phyloP scores from a whole-genome alignment of 2,329 filamentous ascomycete species.

The Calonectria naviculata region DNA sequence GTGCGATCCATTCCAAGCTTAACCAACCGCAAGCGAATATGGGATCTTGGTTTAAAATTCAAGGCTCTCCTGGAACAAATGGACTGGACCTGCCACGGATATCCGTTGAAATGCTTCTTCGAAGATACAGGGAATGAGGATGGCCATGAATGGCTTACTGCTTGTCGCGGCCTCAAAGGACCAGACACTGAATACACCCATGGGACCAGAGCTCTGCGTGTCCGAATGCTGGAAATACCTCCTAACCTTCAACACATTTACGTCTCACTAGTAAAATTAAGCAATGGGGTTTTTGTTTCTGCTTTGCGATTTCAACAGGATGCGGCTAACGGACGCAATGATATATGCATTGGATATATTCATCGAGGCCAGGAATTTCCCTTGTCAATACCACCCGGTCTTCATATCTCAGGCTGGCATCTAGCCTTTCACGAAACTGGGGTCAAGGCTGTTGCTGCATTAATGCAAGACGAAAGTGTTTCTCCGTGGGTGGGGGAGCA shows the following conservation, averaged over 20 bases:
- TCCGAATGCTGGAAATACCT: neutral
- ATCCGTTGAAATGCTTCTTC: neutral
- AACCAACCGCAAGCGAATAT: neutral
- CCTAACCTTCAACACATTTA: neutral
- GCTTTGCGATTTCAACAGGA: neutral
- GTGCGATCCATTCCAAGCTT: neutral
- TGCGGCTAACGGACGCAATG: no score
- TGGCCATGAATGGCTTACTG: neutral
- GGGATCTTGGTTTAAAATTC: neutral
- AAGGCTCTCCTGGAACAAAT: neutral
- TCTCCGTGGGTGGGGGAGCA: constrained; percentile 16
- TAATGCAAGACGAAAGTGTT: neutral
- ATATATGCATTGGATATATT: neutral
- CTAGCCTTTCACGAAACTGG: constrained; percentile 15
- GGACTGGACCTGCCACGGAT: neutral
- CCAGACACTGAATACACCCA: neutral
- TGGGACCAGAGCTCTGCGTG: neutral
- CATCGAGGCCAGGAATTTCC: neutral
- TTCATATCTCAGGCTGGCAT: neutral
- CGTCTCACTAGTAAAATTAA: neutral
- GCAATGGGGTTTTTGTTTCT: neutral
- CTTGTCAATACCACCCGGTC: neutral
- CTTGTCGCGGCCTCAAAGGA: neutral
- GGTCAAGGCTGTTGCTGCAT: neutral
- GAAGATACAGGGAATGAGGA: neutral